Evolutionary conservation across 495 filamentous ascomycete genomes (phyloP).

Genomic region (Aspergillus mulundensis): DNA sequence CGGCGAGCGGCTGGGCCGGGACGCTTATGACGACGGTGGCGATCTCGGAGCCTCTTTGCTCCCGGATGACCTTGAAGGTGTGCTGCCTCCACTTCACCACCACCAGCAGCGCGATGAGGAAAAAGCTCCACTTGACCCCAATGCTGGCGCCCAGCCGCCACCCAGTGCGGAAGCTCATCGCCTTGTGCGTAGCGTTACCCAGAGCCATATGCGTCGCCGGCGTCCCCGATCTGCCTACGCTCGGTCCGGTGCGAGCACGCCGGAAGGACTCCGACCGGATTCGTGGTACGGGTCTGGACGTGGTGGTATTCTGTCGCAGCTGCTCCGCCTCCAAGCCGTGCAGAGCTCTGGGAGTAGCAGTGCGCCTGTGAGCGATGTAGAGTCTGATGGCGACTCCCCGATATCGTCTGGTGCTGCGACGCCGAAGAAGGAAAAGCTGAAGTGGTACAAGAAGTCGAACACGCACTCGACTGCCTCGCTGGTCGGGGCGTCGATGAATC

Average conservation of each 20-base stretch:
- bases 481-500: slow-evolving; percentile 47
- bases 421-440: slow-evolving; percentile 54
- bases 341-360: slow-evolving; percentile 24
- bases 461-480: slow-evolving; percentile 42
- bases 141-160: slow-evolving; percentile 18
- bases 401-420: slow-evolving; percentile 48
- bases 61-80: slow-evolving; percentile 33
- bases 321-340: slow-evolving; percentile 36
- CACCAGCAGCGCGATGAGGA: slow-evolving; percentile 20
- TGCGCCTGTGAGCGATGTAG: slow-evolving; percentile 34
- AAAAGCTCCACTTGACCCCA: slow-evolving; percentile 10
- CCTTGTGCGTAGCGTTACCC: slow-evolving; percentile 39
- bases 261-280: slow-evolving; percentile 30
- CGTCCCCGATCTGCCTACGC: slow-evolving; percentile 33
- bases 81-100: slow-evolving; percentile 21
- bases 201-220: slow-evolving; percentile 29
- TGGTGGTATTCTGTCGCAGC: slow-evolving; percentile 39
- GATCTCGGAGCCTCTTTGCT: slow-evolving; percentile 29
- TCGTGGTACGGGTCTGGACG: slow-evolving; percentile 28
- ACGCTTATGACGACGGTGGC: slow-evolving; percentile 33
- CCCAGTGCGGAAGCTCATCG: slow-evolving; percentile 41
- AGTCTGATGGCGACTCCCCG: slow-evolving; percentile 37
- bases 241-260: slow-evolving; percentile 38
- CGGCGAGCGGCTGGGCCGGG: slow-evolving; percentile 37
- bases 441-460: slow-evolving; percentile 61